Evolutionary conservation across 1,139 yeast species (phyloP), one percentile per base, ranked within the genome.

Genomic region (Yamadazyma conglobata): DNA sequence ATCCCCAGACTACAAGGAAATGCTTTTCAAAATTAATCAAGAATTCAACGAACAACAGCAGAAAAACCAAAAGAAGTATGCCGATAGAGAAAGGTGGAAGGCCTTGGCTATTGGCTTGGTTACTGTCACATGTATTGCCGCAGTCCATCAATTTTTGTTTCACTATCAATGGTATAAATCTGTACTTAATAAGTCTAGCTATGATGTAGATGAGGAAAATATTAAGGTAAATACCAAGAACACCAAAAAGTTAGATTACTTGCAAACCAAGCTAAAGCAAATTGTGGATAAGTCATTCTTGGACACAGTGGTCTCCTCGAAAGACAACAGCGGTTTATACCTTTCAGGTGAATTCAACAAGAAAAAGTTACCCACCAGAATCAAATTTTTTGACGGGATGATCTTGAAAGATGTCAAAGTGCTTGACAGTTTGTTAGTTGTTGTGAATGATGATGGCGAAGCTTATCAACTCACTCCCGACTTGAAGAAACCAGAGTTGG

Each of bases 371-470:
- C 94, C 95, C 2, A 48, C 71, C 16, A 64, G 95, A 47, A 54
- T 83, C 5, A 61, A 67, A 2, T 72, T 65, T 44, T 87, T 89
- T 46, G 87, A 88, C 46, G 72, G 73, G 25, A 68, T 70, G 58
- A 47, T 64, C 11, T 55, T 88, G 27, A 64, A 71, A 27, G 83
- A 79, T 47, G 74, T 87, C n/a, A 61, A 64, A 21, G 47, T 85
- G 11, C 49, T 56, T 1, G 59, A 65, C 14, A 75, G 70, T 15
- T 57, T 54, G 6, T 65, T 79, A 15, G 83, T 77, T 3, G 79
- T 78, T 1, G 79, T 93, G 14, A 73, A 80, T 38, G 71, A 70
- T 1, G 70, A 72, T 15, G 97, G 97, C n/a, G 74, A 80, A 46
- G 68, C 86, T 14, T 79, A 76, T 36, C 85, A 81, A 49, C 84